These are phyloP conservation scores for Rhododendron simsii DNA, from an alignment of 148 eudicot genomes.

Conservation along the genomic window DNA sequence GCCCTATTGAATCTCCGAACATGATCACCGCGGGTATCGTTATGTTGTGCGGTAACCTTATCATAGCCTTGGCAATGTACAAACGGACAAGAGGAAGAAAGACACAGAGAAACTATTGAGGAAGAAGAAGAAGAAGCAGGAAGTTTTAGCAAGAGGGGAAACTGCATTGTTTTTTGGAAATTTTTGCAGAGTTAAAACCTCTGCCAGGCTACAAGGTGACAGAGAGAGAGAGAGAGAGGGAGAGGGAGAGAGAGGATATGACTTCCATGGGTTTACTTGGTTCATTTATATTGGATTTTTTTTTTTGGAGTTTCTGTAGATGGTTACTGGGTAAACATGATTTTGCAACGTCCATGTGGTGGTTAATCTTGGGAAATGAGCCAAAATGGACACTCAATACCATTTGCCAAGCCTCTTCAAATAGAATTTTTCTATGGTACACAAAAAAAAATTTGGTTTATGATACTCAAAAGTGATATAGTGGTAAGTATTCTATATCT, in stretches of 20 bases:
- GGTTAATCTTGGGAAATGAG: not conserved
- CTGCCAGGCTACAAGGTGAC: not conserved
- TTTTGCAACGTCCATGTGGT: not conserved
- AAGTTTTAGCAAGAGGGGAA: not conserved
- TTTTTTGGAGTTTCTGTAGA: not conserved
- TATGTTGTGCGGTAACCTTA: slow-evolving; percentile 21
- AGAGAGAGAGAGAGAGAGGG: not conserved
- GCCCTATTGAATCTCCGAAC: slow-evolving; percentile 70
- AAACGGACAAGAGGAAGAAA: slow-evolving; percentile 3
- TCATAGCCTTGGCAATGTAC: slow-evolving; percentile 13
- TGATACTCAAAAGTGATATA: too few species aligned
- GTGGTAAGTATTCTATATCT: too few species aligned
- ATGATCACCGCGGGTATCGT: slow-evolving; percentile 55
- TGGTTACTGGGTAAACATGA: not conserved
- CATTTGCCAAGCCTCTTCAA: not conserved
- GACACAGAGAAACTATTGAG: not conserved
- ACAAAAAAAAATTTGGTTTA: too few species aligned
- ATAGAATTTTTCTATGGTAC: too few species aligned
- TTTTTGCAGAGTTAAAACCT: not conserved
- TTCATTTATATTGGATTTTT: not conserved
- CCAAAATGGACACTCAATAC: not conserved
- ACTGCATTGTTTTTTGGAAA: not conserved
- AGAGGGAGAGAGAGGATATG: not conserved
- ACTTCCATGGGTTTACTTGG: not conserved
- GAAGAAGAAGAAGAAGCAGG: slow-evolving; percentile 1